Conservation (phyloP, 768 basidiomycete species). For the Candolleomyces eurysporus region DNA sequence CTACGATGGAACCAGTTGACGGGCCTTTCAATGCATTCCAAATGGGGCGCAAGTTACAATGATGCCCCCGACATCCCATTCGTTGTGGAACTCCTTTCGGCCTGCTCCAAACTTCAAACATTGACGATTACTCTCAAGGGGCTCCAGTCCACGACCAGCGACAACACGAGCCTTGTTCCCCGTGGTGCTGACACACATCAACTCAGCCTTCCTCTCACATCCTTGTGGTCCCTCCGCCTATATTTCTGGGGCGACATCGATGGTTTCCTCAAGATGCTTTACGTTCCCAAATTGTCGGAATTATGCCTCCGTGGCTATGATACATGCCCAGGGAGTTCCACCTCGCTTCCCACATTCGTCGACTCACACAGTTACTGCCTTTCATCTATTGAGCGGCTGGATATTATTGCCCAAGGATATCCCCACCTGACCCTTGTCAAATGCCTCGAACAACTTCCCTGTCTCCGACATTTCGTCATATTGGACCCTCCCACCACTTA, state of each 20-base stretch:
- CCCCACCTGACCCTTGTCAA: not conserved
- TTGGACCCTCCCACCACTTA: not conserved
- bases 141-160: not conserved
- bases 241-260: too few relatives aligned
- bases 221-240: too few relatives aligned
- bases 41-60: not conserved
- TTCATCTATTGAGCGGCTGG: not conserved
- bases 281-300: not conserved
- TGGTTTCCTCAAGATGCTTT: not conserved
- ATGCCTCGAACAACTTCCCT: not conserved
- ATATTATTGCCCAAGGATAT: not conserved
- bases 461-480: not conserved
- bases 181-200: not conserved
- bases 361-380: not conserved
- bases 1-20: not conserved
- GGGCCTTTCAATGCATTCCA: not conserved
- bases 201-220: too few relatives aligned
- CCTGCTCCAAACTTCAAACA: not conserved
- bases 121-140: not conserved
- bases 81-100: not conserved
- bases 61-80: not conserved
- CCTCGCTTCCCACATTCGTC: not conserved
- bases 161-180: not conserved
- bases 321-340: not conserved
- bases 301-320: not conserved